phyloP scores from a whole-genome alignment of 495 filamentous ascomycete genomes.

The Hypoxylon crocopeplum region DNA sequence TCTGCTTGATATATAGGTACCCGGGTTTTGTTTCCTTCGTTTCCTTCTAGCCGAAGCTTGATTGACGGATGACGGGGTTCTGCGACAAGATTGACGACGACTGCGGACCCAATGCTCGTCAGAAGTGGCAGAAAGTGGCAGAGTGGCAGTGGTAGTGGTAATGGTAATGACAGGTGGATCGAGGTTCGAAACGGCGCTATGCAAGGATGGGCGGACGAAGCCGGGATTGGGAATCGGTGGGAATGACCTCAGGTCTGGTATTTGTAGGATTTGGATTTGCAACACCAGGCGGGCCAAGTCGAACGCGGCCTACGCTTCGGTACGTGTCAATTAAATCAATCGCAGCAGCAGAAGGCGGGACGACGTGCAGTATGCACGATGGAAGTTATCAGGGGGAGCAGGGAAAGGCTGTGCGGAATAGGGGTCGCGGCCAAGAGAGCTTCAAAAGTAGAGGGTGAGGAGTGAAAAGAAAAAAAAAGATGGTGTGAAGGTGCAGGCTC shows the following conservation, averaged over 20 bases:
- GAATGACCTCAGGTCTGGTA: constrained; percentile 14
- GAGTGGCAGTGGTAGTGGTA: no score
- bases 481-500: constrained; percentile 5
- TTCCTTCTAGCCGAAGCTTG: neutral
- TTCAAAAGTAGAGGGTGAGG: no score
- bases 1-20: constrained; percentile 5
- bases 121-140: no score
- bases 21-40: constrained; percentile 4
- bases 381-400: no score
- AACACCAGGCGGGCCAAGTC: no score
- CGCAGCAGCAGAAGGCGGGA: neutral
- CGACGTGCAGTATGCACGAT: constrained; percentile 3
- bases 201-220: constrained; percentile 33
- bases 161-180: constrained; percentile 27
- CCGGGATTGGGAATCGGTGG: constrained; percentile 22
- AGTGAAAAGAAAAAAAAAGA: neutral
- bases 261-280: constrained; percentile 1
- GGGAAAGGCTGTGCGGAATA: no score
- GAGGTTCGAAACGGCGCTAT: constrained; percentile 35
- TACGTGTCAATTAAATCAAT: constrained; percentile 3
- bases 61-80: constrained; percentile 2
- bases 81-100: constrained; percentile 26
- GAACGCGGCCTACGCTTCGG: neutral
- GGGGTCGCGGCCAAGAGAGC: no score
- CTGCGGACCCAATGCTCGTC: constrained; percentile 6